Percentiles rank a stretch among this genome's conserved stretches.
phyloP scores from a whole-genome alignment of 441 rosid genomes.

The Gossypium trilobum region DNA sequence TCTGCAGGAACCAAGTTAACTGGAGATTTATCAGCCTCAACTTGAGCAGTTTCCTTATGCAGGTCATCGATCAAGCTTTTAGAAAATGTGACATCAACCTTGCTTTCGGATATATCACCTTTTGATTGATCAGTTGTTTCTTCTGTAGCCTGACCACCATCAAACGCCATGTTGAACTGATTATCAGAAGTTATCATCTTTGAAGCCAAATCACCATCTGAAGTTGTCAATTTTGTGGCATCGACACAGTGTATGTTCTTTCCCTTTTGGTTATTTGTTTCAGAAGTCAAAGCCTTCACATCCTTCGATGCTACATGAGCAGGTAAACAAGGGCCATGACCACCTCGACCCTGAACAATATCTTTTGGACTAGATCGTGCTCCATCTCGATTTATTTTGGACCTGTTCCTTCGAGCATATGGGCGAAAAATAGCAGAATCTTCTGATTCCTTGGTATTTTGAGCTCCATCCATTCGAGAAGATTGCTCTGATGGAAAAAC shows the following conservation, averaged over 20 bases:
- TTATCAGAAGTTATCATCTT: conserved; percentile 36
- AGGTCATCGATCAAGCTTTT: conserved; percentile 6
- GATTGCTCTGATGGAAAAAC: conserved; percentile 58
- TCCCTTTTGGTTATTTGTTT: conserved; percentile 51
- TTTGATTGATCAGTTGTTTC: conserved; percentile 28
- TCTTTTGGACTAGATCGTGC: conserved; percentile 70
- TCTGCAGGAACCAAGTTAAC: conserved; percentile 28
- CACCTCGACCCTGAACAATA: conserved; percentile 53
- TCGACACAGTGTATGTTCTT: conserved; percentile 36
- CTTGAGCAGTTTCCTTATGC: conserved; percentile 28
- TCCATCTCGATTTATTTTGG: conserved; percentile 74
- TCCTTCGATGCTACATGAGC: conserved; percentile 48
- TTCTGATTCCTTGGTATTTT: conserved; percentile 70
- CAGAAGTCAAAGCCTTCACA: conserved; percentile 43
- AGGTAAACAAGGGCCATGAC: conserved; percentile 20
- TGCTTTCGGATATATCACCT: conserved; percentile 30
- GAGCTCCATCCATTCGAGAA: conserved; percentile 50
- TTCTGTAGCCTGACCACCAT: conserved; percentile 34
- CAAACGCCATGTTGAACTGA: conserved; percentile 41
- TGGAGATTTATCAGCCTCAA: conserved; percentile 26
- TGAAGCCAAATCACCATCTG: conserved; percentile 51
- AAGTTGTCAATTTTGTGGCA: conserved; percentile 35
- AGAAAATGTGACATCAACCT: conserved; percentile 28
- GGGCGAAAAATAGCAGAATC: conserved; percentile 94
- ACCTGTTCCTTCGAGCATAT: conserved; percentile 94